phyloP scores from a whole-genome alignment of 495 filamentous ascomycete genomes.

The Podospora pseudocomata region DNA sequence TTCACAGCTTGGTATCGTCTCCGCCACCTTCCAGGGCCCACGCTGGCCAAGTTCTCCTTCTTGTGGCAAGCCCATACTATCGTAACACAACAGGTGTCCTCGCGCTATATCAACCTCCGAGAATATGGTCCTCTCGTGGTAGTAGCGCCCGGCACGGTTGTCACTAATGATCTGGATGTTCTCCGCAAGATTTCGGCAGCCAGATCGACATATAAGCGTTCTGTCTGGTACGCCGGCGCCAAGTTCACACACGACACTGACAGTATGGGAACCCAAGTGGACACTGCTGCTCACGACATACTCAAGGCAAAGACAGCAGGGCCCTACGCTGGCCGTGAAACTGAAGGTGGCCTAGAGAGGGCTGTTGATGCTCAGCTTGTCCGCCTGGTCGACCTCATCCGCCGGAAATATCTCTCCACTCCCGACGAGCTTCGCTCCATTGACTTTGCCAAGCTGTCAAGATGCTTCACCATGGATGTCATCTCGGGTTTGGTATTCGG shows the following conservation, averaged over 20 bases:
- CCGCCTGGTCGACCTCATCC: conserved; percentile 35
- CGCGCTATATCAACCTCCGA: conserved; percentile 17
- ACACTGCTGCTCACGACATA: conserved; percentile 28
- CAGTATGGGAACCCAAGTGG: conserved; percentile 30
- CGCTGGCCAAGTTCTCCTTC: conserved; percentile 25
- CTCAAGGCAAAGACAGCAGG: conserved; percentile 29
- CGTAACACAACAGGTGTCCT: background rate
- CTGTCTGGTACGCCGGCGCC: conserved; percentile 30
- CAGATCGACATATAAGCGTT: conserved; percentile 27
- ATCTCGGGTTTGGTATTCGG: conserved; percentile 48
- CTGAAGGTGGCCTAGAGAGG: conserved; percentile 6
- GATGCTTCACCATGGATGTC: conserved; percentile 45
- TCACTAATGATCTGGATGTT: conserved; percentile 40
- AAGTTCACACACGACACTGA: conserved; percentile 35
- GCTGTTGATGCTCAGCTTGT: conserved; percentile 34
- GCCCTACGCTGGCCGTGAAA: conserved; percentile 42
- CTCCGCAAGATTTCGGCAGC: conserved; percentile 31
- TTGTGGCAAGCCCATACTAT: conserved; percentile 13
- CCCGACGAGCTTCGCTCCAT: conserved; percentile 26
- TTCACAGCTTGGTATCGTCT: too few relatives aligned
- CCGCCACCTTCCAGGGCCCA: conserved; percentile 22
- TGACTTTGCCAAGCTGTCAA: conserved; percentile 36
- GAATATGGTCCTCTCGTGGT: conserved; percentile 38
- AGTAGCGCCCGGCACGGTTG: conserved; percentile 33
- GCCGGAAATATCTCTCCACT: conserved; percentile 37